Percentiles rank a stretch among this genome's conserved stretches.
phyloP scores from a whole-genome alignment of 2,329 filamentous ascomycete species.

The Beauveria sp. region DNA sequence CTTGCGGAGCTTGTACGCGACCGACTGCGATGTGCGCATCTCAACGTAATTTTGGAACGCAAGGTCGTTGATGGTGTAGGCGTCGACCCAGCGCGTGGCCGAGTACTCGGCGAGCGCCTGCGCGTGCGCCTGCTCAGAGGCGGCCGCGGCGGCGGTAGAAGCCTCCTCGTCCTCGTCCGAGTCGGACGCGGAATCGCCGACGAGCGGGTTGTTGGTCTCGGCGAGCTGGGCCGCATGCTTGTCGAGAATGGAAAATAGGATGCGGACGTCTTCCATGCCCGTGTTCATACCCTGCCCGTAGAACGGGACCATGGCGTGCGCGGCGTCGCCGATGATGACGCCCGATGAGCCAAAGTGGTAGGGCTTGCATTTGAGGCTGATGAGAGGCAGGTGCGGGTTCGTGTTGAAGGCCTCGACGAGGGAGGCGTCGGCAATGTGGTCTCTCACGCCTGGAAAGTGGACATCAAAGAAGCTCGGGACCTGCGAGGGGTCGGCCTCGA shows the following conservation, averaged over 20 bases:
- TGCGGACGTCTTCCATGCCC: constrained; percentile 85
- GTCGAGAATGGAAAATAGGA: constrained; percentile 78
- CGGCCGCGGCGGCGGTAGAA: constrained; percentile 26
- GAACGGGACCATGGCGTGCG: constrained; percentile 97
- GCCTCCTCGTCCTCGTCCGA: background rate
- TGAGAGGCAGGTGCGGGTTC: constrained; percentile 87
- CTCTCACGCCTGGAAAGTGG: constrained; percentile 80
- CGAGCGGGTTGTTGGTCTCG: constrained; percentile 35
- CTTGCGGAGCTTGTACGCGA: constrained; percentile 73
- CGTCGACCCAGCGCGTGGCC: constrained; percentile 63
- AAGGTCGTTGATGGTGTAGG: constrained; percentile 85
- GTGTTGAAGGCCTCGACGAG: constrained; percentile 66
- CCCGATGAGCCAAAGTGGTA: constrained; percentile 72
- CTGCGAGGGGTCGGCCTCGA: constrained; percentile 55
- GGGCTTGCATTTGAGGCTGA: constrained; percentile 86
- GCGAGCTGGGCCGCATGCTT: constrained; percentile 41
- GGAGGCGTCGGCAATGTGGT: constrained; percentile 58
- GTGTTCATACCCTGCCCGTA: constrained; percentile 98
- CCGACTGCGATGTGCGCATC: constrained; percentile 82
- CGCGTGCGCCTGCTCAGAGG: constrained; percentile 47
- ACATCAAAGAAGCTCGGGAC: constrained; percentile 68
- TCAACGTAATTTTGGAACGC: constrained; percentile 88
- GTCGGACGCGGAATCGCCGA: constrained; percentile 13
- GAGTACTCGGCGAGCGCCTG: constrained; percentile 72
- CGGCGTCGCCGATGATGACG: constrained; percentile 86